phyloP scores from a whole-genome alignment of 2,329 filamentous ascomycete genomes.

The Fusarium albidum region DNA sequence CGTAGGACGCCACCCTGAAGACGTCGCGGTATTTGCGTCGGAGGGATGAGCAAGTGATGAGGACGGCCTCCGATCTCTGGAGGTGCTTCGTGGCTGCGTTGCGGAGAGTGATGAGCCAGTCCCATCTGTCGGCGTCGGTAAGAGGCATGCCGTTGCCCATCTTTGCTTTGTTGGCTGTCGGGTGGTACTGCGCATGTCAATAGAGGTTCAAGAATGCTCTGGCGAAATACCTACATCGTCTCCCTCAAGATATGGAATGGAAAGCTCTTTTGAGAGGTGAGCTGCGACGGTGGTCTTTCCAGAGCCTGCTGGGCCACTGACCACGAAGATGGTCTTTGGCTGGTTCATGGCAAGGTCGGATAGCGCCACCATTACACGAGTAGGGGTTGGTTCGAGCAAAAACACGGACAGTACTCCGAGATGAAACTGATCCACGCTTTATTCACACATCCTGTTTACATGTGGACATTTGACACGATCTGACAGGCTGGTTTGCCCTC shows the following conservation, averaged over 20 bases:
- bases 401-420: no score
- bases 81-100: slow-evolving; percentile 4
- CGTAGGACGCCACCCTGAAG: slow-evolving; percentile 3
- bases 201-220: no score
- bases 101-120: slow-evolving; percentile 7
- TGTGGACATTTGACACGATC: no score
- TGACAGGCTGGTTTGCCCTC: no score
- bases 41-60: slow-evolving; percentile 5
- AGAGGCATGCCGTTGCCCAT: neutral
- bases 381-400: no score
- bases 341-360: neutral
- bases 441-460: no score
- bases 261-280: neutral
- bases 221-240: neutral
- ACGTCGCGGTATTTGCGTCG: slow-evolving; percentile 11
- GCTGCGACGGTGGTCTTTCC: neutral
- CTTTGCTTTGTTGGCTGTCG: neutral
- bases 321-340: neutral
- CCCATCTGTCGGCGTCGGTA: slow-evolving; percentile 6
- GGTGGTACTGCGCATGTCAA: neutral
- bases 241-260: neutral
- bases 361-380: neutral
- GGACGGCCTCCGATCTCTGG: slow-evolving; percentile 1
- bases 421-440: no score
- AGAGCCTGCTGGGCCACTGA: neutral